Conservation (phyloP, 2,329 filamentous ascomycete genomes). For the Alternaria arborescens region DNA sequence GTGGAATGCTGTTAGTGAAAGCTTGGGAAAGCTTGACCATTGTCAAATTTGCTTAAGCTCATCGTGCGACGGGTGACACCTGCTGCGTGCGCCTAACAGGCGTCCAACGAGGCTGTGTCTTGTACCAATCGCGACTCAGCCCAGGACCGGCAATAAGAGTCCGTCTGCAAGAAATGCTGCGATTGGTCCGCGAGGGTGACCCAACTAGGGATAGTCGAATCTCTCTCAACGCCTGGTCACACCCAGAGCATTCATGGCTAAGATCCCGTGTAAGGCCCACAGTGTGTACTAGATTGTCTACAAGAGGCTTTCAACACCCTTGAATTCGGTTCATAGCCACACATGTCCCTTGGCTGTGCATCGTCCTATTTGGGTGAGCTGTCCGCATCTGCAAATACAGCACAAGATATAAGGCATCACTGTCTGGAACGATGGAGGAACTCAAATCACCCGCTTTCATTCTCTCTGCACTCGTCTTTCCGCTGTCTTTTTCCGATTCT, state of each 20-base stretch:
- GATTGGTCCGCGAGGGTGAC: slow-evolving; percentile 30
- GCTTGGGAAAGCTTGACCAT: slow-evolving; percentile 6
- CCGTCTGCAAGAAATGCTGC: slow-evolving; percentile 2
- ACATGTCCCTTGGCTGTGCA: neutral
- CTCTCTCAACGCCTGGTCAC: neutral
- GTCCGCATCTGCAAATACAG: slow-evolving; percentile 1
- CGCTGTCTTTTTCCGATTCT: neutral
- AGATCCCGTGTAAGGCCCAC: neutral
- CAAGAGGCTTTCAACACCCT: neutral
- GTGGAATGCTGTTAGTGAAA: neutral
- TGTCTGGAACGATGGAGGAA: neutral
- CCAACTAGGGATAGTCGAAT: slow-evolving; percentile 20
- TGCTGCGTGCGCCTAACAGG: neutral
- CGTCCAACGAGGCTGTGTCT: neutral
- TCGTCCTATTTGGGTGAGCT: slow-evolving; percentile 13
- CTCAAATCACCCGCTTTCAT: neutral
- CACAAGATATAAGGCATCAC: slow-evolving; percentile 17
- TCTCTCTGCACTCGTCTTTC: neutral
- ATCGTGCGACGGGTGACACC: neutral
- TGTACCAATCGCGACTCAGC: slow-evolving; percentile 10
- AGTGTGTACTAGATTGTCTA: neutral
- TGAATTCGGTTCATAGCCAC: slow-evolving; percentile 6
- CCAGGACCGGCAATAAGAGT: neutral
- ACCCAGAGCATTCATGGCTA: neutral
- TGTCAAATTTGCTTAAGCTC: neutral